Evolutionary conservation across 148 eudicot species (phyloP).

Genomic region (Camellia japonica): DNA sequence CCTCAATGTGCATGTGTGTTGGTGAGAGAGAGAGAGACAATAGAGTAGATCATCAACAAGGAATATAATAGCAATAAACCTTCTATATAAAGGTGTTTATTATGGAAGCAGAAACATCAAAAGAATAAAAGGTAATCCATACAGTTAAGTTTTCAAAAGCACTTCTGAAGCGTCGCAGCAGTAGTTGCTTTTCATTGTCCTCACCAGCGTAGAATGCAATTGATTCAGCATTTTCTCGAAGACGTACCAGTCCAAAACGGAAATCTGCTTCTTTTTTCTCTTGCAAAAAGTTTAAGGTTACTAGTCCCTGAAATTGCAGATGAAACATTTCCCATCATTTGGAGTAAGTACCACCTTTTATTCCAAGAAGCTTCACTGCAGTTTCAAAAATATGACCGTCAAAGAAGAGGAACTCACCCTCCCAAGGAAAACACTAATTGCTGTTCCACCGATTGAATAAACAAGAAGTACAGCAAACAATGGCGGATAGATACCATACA

Average conservation of each 20-base stretch:
- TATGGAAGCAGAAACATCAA: neutral
- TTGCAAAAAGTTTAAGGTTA: constrained; percentile 76
- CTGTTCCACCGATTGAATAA: constrained; percentile 86
- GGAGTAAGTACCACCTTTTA: neutral
- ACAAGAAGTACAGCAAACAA: constrained; percentile 71
- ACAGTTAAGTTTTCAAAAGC: constrained; percentile 86
- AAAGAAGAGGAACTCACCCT: constrained; percentile 45
- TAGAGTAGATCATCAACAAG: no score
- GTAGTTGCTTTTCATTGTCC: constrained; percentile 80
- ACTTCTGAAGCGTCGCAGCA: constrained; percentile 75
- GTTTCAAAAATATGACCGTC: neutral
- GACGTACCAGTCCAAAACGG: constrained; percentile 91
- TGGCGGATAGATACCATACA: constrained; percentile 90
- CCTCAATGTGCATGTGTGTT: no score
- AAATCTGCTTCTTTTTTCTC: constrained; percentile 95
- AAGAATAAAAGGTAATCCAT: constrained; percentile 19
- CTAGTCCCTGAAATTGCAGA: constrained; percentile 57
- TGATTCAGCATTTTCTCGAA: constrained; percentile 95
- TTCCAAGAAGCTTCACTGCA: neutral
- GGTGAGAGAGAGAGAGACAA: no score
- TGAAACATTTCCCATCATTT: constrained; percentile 11
- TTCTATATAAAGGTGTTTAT: neutral
- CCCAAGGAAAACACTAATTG: constrained; percentile 70
- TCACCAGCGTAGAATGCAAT: constrained; percentile 93
- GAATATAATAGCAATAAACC: neutral